These are phyloP conservation scores for Leptodontidium sp. DNA, from an alignment of 2,329 filamentous ascomycete genomes.

Conservation along the genomic window DNA sequence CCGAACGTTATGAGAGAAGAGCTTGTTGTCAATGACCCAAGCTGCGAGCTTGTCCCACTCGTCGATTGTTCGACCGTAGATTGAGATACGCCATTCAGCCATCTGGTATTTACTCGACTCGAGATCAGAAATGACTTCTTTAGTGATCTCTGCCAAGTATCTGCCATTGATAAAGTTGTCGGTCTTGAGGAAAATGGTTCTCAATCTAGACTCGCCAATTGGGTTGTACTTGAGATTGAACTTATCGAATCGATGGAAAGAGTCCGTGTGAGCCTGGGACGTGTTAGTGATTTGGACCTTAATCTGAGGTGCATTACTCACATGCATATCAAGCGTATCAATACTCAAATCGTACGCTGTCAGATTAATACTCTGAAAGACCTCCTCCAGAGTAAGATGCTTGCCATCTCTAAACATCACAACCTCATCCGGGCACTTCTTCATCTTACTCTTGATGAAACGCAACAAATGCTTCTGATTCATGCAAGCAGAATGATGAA, in stretches of 20 bases:
- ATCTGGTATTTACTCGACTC: constrained; percentile 99
- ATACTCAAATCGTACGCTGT: constrained; percentile 98
- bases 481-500: constrained; percentile 99
- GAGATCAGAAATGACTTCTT: constrained; percentile 95
- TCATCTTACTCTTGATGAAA: constrained; percentile 99
- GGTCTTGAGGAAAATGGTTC: constrained; percentile 99
- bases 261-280: constrained; percentile 86
- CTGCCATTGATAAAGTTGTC: constrained; percentile 97
- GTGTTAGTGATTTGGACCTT: constrained; percentile 22
- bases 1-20: constrained; percentile 96
- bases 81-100: constrained; percentile 98
- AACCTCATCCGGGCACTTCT: constrained; percentile 93
- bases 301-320: constrained; percentile 54
- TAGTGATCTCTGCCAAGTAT: constrained; percentile 96
- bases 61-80: constrained; percentile 89
- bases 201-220: constrained; percentile 90
- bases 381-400: constrained; percentile 87
- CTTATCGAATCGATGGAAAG: constrained; percentile 98
- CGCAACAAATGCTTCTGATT: constrained; percentile 98
- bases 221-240: constrained; percentile 99
- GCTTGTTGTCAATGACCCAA: constrained; percentile 97
- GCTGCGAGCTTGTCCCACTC: constrained; percentile 98
- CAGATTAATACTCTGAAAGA: constrained; percentile 96
- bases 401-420: constrained; percentile 93
- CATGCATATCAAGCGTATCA: constrained; percentile 98